These are phyloP conservation scores for Eimeria praecox DNA, from an alignment of 169 alveolate genomes.

Conservation along the genomic window DNA sequence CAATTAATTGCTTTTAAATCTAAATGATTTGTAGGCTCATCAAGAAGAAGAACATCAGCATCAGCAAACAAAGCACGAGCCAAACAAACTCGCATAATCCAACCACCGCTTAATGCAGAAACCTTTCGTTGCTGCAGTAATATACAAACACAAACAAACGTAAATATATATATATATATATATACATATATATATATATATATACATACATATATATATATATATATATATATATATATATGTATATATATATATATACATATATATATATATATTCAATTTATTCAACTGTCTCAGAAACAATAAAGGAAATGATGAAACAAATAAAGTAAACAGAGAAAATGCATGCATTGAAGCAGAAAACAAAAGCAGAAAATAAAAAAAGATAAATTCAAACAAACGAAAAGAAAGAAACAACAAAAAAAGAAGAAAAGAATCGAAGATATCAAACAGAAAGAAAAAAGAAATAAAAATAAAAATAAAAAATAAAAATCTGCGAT, in stretches of 20 bases:
- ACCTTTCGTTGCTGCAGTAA: slow-evolving; percentile 49
- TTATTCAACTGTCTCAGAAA: background rate
- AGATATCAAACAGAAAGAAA: no score
- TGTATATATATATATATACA: background rate
- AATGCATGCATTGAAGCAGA: no score
- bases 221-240: background rate
- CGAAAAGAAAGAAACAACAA: no score
- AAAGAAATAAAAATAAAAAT: background rate
- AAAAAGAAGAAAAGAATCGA: no score
- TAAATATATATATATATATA: no score
- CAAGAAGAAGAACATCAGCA: slow-evolving; percentile 94
- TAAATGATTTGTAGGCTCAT: slow-evolving; percentile 99
- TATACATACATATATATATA: background rate
- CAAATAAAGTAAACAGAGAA: no score
- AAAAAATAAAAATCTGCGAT: no score
- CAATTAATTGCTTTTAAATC: slow-evolving; percentile 98
- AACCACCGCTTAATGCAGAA: slow-evolving; percentile 81
- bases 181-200: background rate
- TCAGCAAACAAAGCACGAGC: slow-evolving; percentile 94
- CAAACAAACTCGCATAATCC: slow-evolving; percentile 86
- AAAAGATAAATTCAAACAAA: no score
- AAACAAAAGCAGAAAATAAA: no score
- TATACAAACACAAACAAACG: no score
- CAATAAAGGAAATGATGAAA: no score
- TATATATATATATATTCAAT: background rate